These are phyloP conservation scores for Hygrophila difformis DNA, from an alignment of 257 asterid genomes.

Conservation along the genomic window DNA sequence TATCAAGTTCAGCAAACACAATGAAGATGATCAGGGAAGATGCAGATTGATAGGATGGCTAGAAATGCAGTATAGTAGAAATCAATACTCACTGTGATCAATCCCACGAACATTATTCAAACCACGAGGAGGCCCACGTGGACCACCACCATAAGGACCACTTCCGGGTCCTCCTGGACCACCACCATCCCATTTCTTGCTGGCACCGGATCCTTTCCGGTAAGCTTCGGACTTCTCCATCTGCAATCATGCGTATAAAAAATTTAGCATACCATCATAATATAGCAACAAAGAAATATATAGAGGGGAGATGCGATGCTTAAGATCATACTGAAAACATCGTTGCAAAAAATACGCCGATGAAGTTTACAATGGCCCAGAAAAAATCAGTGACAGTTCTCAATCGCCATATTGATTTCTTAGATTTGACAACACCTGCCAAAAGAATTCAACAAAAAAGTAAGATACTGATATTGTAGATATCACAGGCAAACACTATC, in stretches of 20 bases:
- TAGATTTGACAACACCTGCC: conserved; percentile 77
- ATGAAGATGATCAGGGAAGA: not conserved
- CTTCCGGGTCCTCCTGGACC: conserved; percentile 94
- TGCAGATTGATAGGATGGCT: not conserved
- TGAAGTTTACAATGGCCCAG: conserved; percentile 63
- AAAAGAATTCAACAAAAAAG: conserved; percentile 11
- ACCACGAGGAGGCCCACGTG: conserved; percentile 91
- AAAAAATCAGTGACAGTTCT: conserved; percentile 75
- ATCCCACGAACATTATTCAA: conserved; percentile 75
- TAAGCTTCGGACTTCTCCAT: conserved; percentile 92
- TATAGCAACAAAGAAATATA: too few relatives aligned
- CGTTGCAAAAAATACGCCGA: conserved; percentile 63
- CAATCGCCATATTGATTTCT: conserved; percentile 82
- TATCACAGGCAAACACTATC: not conserved
- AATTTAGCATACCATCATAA: too few relatives aligned
- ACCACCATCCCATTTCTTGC: conserved; percentile 97
- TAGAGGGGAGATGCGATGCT: too few relatives aligned
- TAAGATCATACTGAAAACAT: conserved; percentile 74
- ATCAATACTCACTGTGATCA: conserved; percentile 65
- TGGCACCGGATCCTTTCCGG: conserved; percentile 61
- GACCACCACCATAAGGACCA: conserved; percentile 89
- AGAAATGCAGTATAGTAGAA: not conserved
- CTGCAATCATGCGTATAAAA: conserved; percentile 21
- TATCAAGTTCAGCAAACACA: too few relatives aligned
- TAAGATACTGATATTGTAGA: not conserved